phyloP scores from a whole-genome alignment of 352 stramenopile genomes.

The Phytopythium ostracodes region DNA sequence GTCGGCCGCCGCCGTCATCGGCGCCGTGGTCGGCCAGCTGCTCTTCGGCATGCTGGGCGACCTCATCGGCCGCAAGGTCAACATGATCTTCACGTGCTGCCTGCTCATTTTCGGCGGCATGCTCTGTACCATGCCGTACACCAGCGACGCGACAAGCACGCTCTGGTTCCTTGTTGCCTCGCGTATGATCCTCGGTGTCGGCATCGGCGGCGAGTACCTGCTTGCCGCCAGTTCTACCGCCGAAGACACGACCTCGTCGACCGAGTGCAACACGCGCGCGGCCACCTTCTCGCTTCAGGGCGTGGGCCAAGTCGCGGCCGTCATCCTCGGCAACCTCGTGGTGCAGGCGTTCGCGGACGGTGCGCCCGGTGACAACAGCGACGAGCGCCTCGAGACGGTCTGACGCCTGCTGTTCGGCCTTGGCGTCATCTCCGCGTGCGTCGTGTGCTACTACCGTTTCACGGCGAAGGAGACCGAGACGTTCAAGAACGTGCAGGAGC shows the following conservation, averaged over 20 bases:
- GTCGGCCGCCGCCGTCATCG: slow-evolving; percentile 46
- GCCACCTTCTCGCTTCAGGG: slow-evolving; percentile 41
- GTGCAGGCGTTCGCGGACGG: slow-evolving; percentile 39
- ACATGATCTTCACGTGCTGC: slow-evolving; percentile 53
- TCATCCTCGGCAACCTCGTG: slow-evolving; percentile 52
- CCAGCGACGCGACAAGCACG: slow-evolving; percentile 18
- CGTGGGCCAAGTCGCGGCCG: slow-evolving; percentile 38
- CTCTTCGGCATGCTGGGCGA: slow-evolving; percentile 49
- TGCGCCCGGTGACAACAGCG: slow-evolving; percentile 30
- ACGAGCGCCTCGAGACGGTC: slow-evolving; percentile 44
- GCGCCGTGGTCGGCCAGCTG: slow-evolving; percentile 49
- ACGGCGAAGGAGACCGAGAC: slow-evolving; percentile 54
- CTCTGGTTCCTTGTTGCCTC: slow-evolving; percentile 38
- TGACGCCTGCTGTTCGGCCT: slow-evolving; percentile 65
- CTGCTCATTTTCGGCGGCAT: slow-evolving; percentile 45
- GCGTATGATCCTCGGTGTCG: slow-evolving; percentile 35
- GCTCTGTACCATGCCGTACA: slow-evolving; percentile 33
- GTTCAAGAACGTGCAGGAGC: slow-evolving; percentile 22
- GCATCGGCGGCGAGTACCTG: slow-evolving; percentile 37
- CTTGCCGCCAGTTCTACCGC: slow-evolving; percentile 26
- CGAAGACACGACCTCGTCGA: slow-evolving; percentile 25
- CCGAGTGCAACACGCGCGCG: slow-evolving; percentile 28
- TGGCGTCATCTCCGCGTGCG: slow-evolving; percentile 45
- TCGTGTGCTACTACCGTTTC: slow-evolving; percentile 65
- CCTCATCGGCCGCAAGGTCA: slow-evolving; percentile 45